Evolutionary conservation across 106 monocot species (phyloP).

Genomic region (Apostasia shenzhenica): DNA sequence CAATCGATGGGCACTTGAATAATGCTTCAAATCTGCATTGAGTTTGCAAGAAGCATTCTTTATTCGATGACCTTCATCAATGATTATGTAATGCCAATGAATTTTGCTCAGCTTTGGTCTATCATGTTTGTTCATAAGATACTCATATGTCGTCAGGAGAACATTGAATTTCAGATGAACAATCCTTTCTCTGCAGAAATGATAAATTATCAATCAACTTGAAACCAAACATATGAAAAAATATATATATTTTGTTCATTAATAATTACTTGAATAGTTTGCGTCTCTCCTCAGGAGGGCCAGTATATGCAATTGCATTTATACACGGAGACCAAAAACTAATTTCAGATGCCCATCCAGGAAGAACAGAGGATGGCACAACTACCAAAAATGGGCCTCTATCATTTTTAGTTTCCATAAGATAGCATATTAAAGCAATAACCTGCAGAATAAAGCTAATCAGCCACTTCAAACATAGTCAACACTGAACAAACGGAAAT

Average conservation of each 20-base stretch:
- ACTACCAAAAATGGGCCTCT: slow-evolving; percentile 96
- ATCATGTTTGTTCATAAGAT: slow-evolving; percentile 99
- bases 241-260: not conserved
- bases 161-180: slow-evolving; percentile 92
- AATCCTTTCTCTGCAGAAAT: slow-evolving; percentile 74
- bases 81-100: slow-evolving; percentile 98
- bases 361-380: slow-evolving; percentile 92
- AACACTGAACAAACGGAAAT: slow-evolving; percentile 1
- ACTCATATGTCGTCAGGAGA: slow-evolving; percentile 95
- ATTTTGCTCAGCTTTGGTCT: slow-evolving; percentile 96
- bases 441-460: slow-evolving; percentile 45
- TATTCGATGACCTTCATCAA: slow-evolving; percentile 99
- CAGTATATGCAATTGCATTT: slow-evolving; percentile 83
- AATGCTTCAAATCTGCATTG: slow-evolving; percentile 96
- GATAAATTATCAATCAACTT: slow-evolving; percentile 16
- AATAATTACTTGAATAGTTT: slow-evolving; percentile 70
- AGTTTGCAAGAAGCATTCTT: slow-evolving; percentile 99
- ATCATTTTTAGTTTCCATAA: slow-evolving; percentile 97
- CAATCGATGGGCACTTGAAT: slow-evolving; percentile 85
- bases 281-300: slow-evolving; percentile 94
- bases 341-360: slow-evolving; percentile 95
- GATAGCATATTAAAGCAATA: slow-evolving; percentile 91
- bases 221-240: not conserved
- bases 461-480: not conserved
- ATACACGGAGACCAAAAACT: slow-evolving; percentile 88